Base-by-base conservation (phyloP, 495 filamentous ascomycete genomes). In the Aspergillus carlsbadensis region DNA sequence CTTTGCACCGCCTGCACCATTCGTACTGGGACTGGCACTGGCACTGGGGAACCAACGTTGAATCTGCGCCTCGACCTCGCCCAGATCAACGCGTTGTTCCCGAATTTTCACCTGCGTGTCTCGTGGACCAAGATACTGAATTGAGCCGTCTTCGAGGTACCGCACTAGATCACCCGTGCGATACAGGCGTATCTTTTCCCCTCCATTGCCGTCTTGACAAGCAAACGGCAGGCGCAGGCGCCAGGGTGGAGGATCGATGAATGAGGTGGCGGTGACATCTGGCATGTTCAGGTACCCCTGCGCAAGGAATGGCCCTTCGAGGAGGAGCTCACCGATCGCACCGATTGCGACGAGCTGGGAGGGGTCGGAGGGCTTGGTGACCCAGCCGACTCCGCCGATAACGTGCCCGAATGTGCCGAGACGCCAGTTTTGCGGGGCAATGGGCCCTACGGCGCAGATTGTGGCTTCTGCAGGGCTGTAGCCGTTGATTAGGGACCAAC, bases 41-140 rank as follows among this genome's bases (percentile, higher is more conserved):
- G n/a, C n/a, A n/a, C n/a, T n/a, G n/a, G n/a, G n/a, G n/a, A n/a
- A n/a, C n/a, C n/a, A n/a, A 31, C 33, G 54, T n/a, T n/a, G n/a
- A n/a, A n/a, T n/a, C n/a, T n/a, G n/a, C n/a, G n/a, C n/a, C 33
- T 69, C 66, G 10, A 69, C 52, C 37, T 84, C 82, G 3, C 67
- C 74, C 13, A 76, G 62, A 50, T 81, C 78, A 24, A 83, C 63
- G 8, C 78, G 63, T 17, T 68, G 59, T 17, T 64, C 57, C 36
- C 75, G 73, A 18, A 81, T 64, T 59, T 82, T 83, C 51, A 81
- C 61, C 53, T 81, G 70, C 15, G 24, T 46, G n/a, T 60, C 59
- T 14, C 54, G 52, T 14, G 59, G 62, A 1, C 66, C 65, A 2
- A 69, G 20, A 24, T 51, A 54, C 10, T 41, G n/a, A 10, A 70